Conservation (phyloP, 352 stramenopile genomes). For the Elongisporangium undulatum region DNA sequence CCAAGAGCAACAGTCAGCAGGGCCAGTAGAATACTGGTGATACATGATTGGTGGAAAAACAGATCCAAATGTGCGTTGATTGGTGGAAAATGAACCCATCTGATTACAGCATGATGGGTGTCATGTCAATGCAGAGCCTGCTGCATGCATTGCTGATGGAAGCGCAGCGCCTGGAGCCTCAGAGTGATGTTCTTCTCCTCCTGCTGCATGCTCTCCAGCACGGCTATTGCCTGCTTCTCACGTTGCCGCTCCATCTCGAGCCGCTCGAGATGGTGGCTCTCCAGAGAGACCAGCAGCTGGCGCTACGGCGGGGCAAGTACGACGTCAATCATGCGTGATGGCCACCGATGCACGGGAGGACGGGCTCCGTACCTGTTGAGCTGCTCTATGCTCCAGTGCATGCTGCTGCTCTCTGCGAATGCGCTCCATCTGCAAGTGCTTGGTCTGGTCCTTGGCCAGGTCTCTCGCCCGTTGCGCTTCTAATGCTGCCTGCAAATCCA, state of each 20-base stretch:
- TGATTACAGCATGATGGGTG: not conserved
- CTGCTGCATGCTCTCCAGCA: conserved; percentile 43
- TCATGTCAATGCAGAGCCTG: conserved; percentile 12
- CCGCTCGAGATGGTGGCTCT: conserved; percentile 32
- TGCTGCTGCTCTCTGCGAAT: conserved; percentile 45
- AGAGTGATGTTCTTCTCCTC: conserved; percentile 52
- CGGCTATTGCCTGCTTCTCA: conserved; percentile 26
- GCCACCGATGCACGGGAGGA: not conserved
- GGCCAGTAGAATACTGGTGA: not conserved
- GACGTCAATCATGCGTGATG: conserved; percentile 4
- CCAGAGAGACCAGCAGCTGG: conserved; percentile 26
- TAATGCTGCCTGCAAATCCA: conserved; percentile 23
- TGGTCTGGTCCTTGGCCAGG: conserved; percentile 22
- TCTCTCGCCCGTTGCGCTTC: conserved; percentile 43
- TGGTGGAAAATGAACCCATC: not conserved
- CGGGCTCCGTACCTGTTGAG: conserved; percentile 27
- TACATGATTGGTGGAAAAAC: not conserved
- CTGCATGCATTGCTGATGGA: conserved; percentile 49
- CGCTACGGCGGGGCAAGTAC: conserved; percentile 22
- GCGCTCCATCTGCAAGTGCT: conserved; percentile 31
- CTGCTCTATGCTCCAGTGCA: conserved; percentile 18
- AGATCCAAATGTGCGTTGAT: not conserved
- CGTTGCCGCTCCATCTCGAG: conserved; percentile 30
- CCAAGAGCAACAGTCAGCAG: not conserved
- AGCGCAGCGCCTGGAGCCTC: conserved; percentile 45